Base-by-base conservation (phyloP, 2,329 filamentous ascomycete genomes). In the Penicillium concentricum region DNA sequence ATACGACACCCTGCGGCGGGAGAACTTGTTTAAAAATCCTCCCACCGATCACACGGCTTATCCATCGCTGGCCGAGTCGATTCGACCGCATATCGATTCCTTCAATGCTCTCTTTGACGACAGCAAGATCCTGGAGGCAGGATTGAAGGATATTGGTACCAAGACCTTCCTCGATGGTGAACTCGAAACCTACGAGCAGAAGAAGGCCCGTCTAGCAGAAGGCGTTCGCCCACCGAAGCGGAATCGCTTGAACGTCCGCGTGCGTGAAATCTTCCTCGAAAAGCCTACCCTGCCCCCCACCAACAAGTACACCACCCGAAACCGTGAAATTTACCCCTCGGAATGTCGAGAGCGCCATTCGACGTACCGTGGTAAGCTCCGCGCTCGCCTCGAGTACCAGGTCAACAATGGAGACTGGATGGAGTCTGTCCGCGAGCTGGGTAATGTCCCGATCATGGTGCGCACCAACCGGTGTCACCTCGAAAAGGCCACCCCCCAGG, bases 321-420 rank as follows among this genome's bases (percentile, higher is more conserved):
- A 91, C 74, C 85, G 94, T 71, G 90, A 94, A 69, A 91, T 99
- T 65, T 84, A 92, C 58, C 94, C 94, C 0, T 86, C 93, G 37
- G 94, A 99, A 78, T 96, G 92, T 78, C 86, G 94, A 81, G 93
- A 99, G 78, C 86, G 94, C 44, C 93, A 97, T 81, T 86, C 86
- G 52, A 91, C 92, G 30, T 99, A 99, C 76, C 83, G 92, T 71
- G 94, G 93, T 56, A 91, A 89, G 74, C 83, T 99, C 63, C 87
- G 87, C 51, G 91, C 89, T 8, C 88, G 88, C 16, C 82, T 99
- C 49, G 91, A 96, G 72, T 96, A 90, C 72, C 85, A 83, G 62
- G 83, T 99, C 68, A 97, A 97, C 73, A 86, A 91, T 75, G 91
- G 89, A 50, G 90, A 96, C 63, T 88, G 91, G 73, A 83, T 87